Percentiles rank a stretch among this genome's conserved stretches.
phyloP scores from a whole-genome alignment of 768 basidiomycete genomes.

The Tulasnella sp. region DNA sequence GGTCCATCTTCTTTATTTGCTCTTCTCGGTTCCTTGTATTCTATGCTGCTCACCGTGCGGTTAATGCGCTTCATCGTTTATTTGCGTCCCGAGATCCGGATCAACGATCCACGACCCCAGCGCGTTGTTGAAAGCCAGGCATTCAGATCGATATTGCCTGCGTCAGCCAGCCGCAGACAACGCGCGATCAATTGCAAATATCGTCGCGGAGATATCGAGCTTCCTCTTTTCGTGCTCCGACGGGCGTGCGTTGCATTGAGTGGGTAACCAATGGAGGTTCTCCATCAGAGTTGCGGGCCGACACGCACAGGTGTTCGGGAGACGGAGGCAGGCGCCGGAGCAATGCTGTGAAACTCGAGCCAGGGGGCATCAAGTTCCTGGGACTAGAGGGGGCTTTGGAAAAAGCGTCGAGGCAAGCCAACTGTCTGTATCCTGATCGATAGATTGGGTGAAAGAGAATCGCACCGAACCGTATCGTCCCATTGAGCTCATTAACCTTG shows the following conservation, averaged over 20 bases:
- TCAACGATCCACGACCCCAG: conserved; percentile 10
- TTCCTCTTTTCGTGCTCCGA: background rate
- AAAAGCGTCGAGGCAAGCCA: background rate
- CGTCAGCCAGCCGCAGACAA: conserved; percentile 11
- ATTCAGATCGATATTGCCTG: background rate
- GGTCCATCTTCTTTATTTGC: conserved; percentile 12
- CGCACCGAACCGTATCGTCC: conserved; percentile 15
- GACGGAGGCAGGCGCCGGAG: conserved; percentile 7
- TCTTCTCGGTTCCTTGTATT: conserved; percentile 2
- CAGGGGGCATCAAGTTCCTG: conserved; percentile 6
- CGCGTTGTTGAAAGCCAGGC: conserved; percentile 7
- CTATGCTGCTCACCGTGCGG: conserved; percentile 13
- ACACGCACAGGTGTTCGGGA: background rate
- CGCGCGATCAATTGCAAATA: conserved; percentile 5
- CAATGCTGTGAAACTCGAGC: conserved; percentile 2
- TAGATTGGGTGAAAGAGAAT: conserved; percentile 16
- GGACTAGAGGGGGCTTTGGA: background rate
- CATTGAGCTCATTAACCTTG: conserved; percentile 10
- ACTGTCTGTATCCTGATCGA: conserved; percentile 12
- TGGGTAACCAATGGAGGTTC: conserved; percentile 4
- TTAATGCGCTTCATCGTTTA: conserved; percentile 15
- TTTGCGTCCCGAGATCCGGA: conserved; percentile 16
- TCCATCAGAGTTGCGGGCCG: conserved; percentile 16
- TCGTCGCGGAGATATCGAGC: conserved; percentile 13
- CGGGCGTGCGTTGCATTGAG: conserved; percentile 7